phyloP scores from a whole-genome alignment of 1,284 basidiomycete genomes.

The Puccinia polysora region DNA sequence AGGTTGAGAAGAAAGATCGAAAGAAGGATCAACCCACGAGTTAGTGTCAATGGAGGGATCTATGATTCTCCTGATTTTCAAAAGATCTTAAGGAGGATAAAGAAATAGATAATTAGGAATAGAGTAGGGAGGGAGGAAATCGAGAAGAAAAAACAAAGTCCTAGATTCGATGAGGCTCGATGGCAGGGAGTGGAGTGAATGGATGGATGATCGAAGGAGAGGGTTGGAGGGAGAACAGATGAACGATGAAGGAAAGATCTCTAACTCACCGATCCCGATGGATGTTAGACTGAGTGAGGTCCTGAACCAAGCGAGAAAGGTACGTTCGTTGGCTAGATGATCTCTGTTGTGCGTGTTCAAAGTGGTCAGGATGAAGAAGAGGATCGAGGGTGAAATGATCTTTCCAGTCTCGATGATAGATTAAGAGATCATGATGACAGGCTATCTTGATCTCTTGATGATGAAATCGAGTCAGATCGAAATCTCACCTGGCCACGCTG shows the following conservation, averaged over 20 bases:
- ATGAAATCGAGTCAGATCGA: background rate
- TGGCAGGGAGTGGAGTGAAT: no score
- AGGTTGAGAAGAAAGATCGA: no score
- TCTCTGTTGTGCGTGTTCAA: slow-evolving; percentile 59
- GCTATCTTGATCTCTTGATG: background rate
- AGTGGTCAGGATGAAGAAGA: slow-evolving; percentile 48
- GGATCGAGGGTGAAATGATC: background rate
- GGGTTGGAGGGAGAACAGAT: no score
- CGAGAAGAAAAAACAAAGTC: no score
- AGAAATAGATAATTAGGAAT: no score
- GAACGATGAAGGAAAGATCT: no score
- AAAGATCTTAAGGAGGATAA: background rate
- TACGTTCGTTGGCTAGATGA: slow-evolving; percentile 62
- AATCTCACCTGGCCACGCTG: slow-evolving; percentile 28
- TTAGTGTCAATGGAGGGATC: no score
- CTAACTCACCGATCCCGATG: slow-evolving; percentile 61
- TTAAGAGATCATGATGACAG: background rate
- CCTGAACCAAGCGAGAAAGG: slow-evolving; percentile 62
- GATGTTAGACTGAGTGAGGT: slow-evolving; percentile 60
- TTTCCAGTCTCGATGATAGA: background rate
- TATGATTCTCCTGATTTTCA: background rate
- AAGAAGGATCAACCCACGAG: no score
- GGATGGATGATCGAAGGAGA: no score
- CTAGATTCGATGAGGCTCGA: no score
- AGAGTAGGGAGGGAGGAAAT: no score